Base-by-base conservation (phyloP, 1,139 yeast species). In the Kluyveromyces sp. region DNA sequence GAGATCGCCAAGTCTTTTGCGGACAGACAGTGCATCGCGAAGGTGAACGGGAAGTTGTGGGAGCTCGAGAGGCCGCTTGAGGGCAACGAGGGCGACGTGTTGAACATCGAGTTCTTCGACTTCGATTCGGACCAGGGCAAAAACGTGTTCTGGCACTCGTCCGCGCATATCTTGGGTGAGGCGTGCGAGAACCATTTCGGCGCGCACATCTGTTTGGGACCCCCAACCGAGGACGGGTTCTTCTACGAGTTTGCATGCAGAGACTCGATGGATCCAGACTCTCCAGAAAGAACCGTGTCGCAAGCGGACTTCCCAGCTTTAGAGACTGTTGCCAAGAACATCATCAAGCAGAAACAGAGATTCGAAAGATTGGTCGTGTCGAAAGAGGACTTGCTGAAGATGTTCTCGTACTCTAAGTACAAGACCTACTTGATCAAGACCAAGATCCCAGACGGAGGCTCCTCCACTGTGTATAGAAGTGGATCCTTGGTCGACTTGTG, bases 131-230 rank as follows among this genome's bases (percentile, higher is more conserved):
- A 86, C 18, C 97, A 89, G 63, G 98, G 97, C 66, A 86, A 82
- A 65, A 80, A 80, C 53, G 98, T 92, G 39, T 94, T 94, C 70
- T 94, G 98, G 98, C 99, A 94, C 67, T 92, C 98, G 3, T 83
- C 95, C 55, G 99, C 99, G 46, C 99, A 94, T 69, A 92, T 94
- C 49, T 74, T 94, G 56, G 99, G 99, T 67, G 98, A 94, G 71
- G 94, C 97, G 42, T 83, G 95, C 71, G 99, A 94, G 70, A 84
- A 96, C 65, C 94, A 87, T 66, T 74, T 83, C 64, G 97, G 96
- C 52, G 94, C 95, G 53, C 96, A 89, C 63, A 78, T 94, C 49
- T 79, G 85, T 64, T 71, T 80, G 52, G 99, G 99, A 51, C 99
- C 99, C 37, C 98, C 99, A 63, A 92, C 96, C 49, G 89, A 83